Conservation (phyloP, 192 early-diverging fungal species). For the Ambispora gerdemannii region DNA sequence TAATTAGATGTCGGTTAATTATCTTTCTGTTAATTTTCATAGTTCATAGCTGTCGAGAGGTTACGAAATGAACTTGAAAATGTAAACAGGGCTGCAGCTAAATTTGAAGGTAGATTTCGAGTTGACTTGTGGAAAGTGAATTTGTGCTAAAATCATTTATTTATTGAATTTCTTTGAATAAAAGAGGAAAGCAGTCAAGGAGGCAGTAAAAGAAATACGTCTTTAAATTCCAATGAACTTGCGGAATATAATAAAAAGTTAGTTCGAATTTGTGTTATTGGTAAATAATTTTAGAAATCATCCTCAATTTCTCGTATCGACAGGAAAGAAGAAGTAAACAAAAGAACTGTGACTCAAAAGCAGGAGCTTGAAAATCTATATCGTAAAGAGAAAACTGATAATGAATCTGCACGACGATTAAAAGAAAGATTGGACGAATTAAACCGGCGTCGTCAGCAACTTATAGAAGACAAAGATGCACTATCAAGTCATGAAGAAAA, state of each 20-base stretch:
- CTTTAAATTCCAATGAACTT: slow-evolving; percentile 32
- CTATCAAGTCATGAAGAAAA: slow-evolving; percentile 41
- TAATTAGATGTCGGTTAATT: too few relatives aligned
- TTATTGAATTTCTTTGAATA: neutral
- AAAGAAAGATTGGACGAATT: slow-evolving; percentile 54
- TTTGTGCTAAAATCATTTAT: too few relatives aligned
- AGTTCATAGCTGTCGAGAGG: neutral
- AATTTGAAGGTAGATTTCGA: slow-evolving; percentile 47
- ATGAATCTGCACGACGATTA: slow-evolving; percentile 59
- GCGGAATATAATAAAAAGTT: slow-evolving; percentile 39
- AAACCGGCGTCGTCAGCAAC: slow-evolving; percentile 43
- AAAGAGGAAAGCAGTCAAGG: neutral
- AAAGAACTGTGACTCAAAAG: slow-evolving; percentile 64
- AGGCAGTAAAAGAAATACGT: slow-evolving; percentile 25
- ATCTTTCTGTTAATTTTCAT: too few relatives aligned
- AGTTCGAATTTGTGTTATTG: neutral
- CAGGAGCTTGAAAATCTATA: slow-evolving; percentile 65
- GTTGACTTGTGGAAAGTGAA: too few relatives aligned
- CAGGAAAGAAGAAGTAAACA: slow-evolving; percentile 71
- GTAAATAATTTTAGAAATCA: neutral
- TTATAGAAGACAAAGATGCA: slow-evolving; percentile 48
- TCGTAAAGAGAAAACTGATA: slow-evolving; percentile 60
- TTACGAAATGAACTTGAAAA: neutral
- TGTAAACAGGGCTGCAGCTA: slow-evolving; percentile 41
- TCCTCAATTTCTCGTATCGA: neutral